Evolutionary conservation across 257 asterid species (phyloP).

Genomic region (Solanum acaule): DNA sequence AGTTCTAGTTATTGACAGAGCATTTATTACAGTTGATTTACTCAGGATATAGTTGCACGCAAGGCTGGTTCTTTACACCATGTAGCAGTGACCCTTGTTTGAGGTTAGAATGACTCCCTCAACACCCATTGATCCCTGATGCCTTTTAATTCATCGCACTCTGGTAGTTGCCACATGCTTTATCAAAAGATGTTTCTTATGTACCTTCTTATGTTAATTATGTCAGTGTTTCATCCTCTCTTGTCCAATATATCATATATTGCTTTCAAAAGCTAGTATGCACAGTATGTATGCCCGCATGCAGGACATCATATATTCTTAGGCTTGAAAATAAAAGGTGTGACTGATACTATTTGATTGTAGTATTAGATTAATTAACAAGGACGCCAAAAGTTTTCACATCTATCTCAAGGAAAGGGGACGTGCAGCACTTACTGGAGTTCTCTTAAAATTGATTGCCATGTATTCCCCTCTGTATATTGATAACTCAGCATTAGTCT

Average conservation of each 20-base stretch:
- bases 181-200: not conserved
- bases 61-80: conserved; percentile 97
- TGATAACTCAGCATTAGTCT: not conserved
- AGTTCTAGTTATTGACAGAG: not conserved
- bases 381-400: not conserved
- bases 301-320: not conserved
- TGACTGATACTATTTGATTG: not conserved
- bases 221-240: not conserved
- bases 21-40: conserved; percentile 55
- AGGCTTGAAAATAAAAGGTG: not conserved
- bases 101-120: conserved; percentile 35
- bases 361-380: not conserved
- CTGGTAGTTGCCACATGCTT: not conserved
- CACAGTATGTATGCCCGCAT: not conserved
- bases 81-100: conserved; percentile 80
- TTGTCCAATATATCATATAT: not conserved
- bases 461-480: not conserved
- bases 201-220: not conserved
- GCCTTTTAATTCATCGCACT: not conserved
- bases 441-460: not conserved
- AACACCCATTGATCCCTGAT: not conserved
- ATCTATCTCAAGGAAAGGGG: not conserved
- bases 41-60: conserved; percentile 88
- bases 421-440: not conserved
- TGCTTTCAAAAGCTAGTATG: not conserved